These are phyloP conservation scores for Fraxinus floribunda DNA, from an alignment of 305 asterid species.

Conservation along the genomic window DNA sequence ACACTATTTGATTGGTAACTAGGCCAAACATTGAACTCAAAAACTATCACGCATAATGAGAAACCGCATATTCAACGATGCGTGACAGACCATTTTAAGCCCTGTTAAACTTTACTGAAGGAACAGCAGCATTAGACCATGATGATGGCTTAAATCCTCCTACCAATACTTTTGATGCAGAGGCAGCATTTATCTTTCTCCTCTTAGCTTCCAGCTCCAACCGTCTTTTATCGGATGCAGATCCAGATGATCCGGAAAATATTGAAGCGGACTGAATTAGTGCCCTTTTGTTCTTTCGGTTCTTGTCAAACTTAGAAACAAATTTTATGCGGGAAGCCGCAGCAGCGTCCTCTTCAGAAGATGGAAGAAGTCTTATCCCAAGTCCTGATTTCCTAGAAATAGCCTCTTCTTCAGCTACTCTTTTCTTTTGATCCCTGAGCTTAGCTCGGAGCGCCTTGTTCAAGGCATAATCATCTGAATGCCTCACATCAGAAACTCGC, in stretches of 20 bases:
- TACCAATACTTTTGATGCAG: conserved; percentile 58
- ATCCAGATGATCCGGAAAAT: conserved; percentile 55
- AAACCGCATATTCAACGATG: neutral
- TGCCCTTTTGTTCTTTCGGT: conserved; percentile 73
- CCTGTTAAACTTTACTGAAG: conserved; percentile 26
- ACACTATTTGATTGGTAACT: neutral
- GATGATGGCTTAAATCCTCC: conserved; percentile 78
- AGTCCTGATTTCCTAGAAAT: conserved; percentile 66
- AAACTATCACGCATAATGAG: neutral
- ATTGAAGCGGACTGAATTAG: conserved; percentile 68
- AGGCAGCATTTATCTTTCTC: conserved; percentile 61
- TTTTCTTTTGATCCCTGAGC: conserved; percentile 79
- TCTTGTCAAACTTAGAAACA: conserved; percentile 59
- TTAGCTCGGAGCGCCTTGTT: conserved; percentile 73
- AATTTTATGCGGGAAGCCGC: conserved; percentile 66
- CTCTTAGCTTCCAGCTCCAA: conserved; percentile 75
- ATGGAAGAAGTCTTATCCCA: conserved; percentile 71
- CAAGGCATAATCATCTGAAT: conserved; percentile 77
- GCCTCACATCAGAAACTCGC: conserved; percentile 72
- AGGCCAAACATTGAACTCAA: neutral
- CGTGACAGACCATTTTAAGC: conserved; percentile 7
- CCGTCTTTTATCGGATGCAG: conserved; percentile 37
- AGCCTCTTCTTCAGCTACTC: conserved; percentile 90
- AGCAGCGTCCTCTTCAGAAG: conserved; percentile 64
- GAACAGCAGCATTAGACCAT: conserved; percentile 38